These are phyloP conservation scores for Blepharisma japonicum DNA, from an alignment of 73 alveolate genomes.

Conservation along the genomic window DNA sequence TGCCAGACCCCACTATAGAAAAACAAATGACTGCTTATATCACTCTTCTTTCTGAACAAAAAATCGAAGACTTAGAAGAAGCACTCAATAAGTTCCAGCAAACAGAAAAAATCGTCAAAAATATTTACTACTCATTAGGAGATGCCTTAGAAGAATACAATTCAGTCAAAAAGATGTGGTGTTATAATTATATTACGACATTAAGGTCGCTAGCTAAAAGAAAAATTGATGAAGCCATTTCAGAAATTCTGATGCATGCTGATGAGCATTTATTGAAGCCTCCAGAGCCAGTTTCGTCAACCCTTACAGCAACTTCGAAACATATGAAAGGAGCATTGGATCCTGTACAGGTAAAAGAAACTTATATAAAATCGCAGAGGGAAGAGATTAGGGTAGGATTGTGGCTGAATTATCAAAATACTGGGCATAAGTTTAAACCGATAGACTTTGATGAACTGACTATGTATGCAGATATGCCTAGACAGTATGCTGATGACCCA, in stretches of 20 bases:
- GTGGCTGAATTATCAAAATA: slow-evolving; percentile 31
- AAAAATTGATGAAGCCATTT: slow-evolving; percentile 49
- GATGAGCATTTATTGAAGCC: slow-evolving; percentile 37
- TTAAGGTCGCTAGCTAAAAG: slow-evolving; percentile 37
- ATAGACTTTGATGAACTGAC: slow-evolving; percentile 44
- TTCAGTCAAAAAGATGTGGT: slow-evolving; percentile 38
- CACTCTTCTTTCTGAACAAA: slow-evolving; percentile 50
- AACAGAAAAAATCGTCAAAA: slow-evolving; percentile 39
- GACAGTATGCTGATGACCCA: slow-evolving; percentile 33
- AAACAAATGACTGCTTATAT: slow-evolving; percentile 55
- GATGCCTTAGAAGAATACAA: slow-evolving; percentile 54
- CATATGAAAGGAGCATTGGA: background rate
- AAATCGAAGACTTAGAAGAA: slow-evolving; percentile 35
- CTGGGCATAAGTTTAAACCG: slow-evolving; percentile 30
- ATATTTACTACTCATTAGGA: slow-evolving; percentile 33
- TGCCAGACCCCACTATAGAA: slow-evolving; percentile 68
- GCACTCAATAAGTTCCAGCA: slow-evolving; percentile 36
- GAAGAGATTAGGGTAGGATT: background rate
- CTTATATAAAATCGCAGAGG: background rate
- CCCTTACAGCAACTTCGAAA: slow-evolving; percentile 1
- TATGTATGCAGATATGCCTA: slow-evolving; percentile 49
- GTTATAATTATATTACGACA: slow-evolving; percentile 36
- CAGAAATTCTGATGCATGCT: slow-evolving; percentile 50
- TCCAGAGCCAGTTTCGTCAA: slow-evolving; percentile 11
- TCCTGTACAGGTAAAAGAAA: background rate